Evolutionary conservation across 2,329 filamentous ascomycete species (phyloP).

Genomic region (Hirsutella thompsonii): DNA sequence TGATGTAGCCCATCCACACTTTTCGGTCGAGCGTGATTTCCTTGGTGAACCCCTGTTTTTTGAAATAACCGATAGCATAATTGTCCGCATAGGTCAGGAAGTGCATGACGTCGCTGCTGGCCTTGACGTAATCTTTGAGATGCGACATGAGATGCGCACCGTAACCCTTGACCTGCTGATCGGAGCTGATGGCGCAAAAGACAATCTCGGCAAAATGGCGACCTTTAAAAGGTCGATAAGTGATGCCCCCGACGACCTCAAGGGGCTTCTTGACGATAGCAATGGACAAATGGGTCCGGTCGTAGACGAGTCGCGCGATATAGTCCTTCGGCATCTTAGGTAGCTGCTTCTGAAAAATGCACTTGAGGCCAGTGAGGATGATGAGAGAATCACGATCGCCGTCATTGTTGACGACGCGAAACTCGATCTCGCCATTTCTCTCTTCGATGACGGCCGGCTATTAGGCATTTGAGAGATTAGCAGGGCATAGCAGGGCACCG

Average conservation of each 20-base stretch:
- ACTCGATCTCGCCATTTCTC: conserved; percentile 87
- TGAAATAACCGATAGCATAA: conserved; percentile 97
- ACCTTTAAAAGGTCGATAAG: conserved; percentile 85
- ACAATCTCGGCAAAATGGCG: conserved; percentile 96
- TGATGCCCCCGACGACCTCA: conserved; percentile 93
- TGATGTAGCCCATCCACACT: conserved; percentile 99
- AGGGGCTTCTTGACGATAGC: conserved; percentile 95
- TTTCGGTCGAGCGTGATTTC: conserved; percentile 86
- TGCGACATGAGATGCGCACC: conserved; percentile 97
- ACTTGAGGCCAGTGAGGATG: conserved; percentile 90
- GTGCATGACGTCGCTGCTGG: conserved; percentile 93
- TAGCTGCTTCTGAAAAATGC: conserved; percentile 95
- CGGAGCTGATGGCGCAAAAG: conserved; percentile 93
- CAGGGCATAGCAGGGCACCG: background rate
- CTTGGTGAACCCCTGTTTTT: conserved; percentile 98
- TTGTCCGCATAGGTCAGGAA: conserved; percentile 98
- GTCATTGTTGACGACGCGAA: conserved; percentile 96
- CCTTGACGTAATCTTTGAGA: conserved; percentile 95
- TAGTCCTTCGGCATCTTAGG: conserved; percentile 99
- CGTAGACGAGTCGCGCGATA: conserved; percentile 93
- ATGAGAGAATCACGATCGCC: conserved; percentile 77
- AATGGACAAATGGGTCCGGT: conserved; percentile 89
- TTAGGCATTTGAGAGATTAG: background rate
- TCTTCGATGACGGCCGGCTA: conserved; percentile 87
- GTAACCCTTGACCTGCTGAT: conserved; percentile 98